Base-by-base conservation (phyloP, 176 grass and related monocot species). In the Chrysopogon serrulatus region DNA sequence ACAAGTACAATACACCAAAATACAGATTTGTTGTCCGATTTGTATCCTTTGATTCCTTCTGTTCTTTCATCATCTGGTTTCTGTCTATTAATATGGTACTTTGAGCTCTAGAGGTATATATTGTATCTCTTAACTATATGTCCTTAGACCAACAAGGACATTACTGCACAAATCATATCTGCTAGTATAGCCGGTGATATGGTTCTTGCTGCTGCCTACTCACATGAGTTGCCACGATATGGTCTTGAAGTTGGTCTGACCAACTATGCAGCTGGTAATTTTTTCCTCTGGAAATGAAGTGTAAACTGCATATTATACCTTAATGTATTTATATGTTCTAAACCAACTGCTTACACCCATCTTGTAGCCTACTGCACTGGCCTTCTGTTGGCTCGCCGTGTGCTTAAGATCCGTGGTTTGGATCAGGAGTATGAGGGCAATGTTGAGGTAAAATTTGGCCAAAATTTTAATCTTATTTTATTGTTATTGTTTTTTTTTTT, bases 201-300 rank as follows among this genome's bases (percentile, higher is more conserved):
- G 37, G 83, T 96, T 26, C 88, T 96, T 68, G 91, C 90, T 82
- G 73, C 91, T 73, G 94, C 94, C 23, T 96, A 96, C 65, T 91
- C 94, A 10, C 94, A 96, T 86, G 94, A 96, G 51, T 75, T 96
- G 5, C 94, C 91, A 30, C 86, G 1, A 21, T 96, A 87, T 77
- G 94, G 94, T 37, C 94, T 96, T 72, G 86, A 96, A 90, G 88
- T 79, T 44, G 94, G 94, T 60, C 88, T 96, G 56, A 91, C 94
- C 78, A 96, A 96, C 85, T 96, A 96, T 73, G 88, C 91, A 65
- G 91, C 94, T 81, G 90, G 94, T 96, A 89, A 11, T 30, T 51
- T 68, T 26, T 21, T 27, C 0, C 2, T 7, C 36, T 2, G 13
- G 2, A 10, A 39, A 2, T 2, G 28, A 70, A 37, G 2, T 8